Evolutionary conservation across 495 filamentous ascomycete genomes (phyloP).

Genomic region (Delitschia confertaspora): DNA sequence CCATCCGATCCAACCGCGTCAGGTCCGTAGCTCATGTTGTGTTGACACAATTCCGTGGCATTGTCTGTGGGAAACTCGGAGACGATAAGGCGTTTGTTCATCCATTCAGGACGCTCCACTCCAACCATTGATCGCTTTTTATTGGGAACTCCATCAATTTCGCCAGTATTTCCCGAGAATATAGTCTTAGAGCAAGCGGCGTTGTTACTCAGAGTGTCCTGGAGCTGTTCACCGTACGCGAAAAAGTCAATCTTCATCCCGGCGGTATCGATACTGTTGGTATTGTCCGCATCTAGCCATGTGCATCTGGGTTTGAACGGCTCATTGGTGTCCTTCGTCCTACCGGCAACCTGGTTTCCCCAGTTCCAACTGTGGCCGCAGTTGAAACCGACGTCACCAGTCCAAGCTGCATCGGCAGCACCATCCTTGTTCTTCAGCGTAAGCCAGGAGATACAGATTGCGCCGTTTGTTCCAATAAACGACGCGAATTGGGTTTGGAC

Average conservation of each 20-base stretch:
- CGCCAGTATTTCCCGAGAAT: neutral
- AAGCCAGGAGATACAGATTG: constrained; percentile 2
- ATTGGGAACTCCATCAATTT: neutral
- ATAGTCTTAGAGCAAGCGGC: neutral
- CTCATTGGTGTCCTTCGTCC: neutral
- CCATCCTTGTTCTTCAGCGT: neutral
- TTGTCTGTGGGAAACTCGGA: neutral
- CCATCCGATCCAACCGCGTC: neutral
- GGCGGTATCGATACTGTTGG: neutral
- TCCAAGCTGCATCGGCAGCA: constrained; percentile 1
- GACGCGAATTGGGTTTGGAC: too few species aligned
- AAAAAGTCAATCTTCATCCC: neutral
- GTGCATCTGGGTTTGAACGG: constrained; percentile 3
- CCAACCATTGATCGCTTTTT: neutral
- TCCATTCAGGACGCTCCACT: neutral
- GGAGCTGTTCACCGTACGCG: constrained; percentile 1
- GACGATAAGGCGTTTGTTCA: neutral
- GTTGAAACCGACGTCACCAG: constrained; percentile 1
- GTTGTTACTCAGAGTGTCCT: neutral
- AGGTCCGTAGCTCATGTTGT: neutral
- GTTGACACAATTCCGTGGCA: neutral
- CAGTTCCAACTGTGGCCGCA: constrained; percentile 6
- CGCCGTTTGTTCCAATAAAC: too few species aligned
- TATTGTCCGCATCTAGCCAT: constrained; percentile 5
- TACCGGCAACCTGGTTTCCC: neutral